Base-by-base conservation (phyloP, 78 protist genomes). In the Dictyostelium citrinum region DNA sequence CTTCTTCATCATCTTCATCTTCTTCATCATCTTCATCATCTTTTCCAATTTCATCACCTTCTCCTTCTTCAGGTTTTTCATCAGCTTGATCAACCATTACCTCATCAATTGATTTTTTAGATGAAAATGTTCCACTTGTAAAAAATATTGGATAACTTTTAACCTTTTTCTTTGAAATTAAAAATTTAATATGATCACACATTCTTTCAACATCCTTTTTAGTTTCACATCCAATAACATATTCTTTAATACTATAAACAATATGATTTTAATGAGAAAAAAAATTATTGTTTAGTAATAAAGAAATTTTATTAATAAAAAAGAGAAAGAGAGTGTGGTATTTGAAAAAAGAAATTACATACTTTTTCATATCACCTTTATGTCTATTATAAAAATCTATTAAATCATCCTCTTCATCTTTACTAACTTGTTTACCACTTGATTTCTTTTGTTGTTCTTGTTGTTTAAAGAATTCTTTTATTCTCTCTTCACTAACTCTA, bases 321-420 rank as follows among this genome's bases (percentile, higher is more conserved):
- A 49, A 49, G 16, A 49, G 60, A 16, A 6, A 49, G 17, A 49
- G 0, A 39, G 5, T n/a, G n/a, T n/a, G n/a, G n/a, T n/a, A n/a
- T n/a, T n/a, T n/a, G 5, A 49, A 43, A 11, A 68, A 39, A 43
- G 39, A 39, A 4, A 0, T 20, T 29, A 85, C 91, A 20, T 86
- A 86, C 93, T n/a, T 16, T 67, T 86, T 76, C 93, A 86, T 86
- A 77, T 86, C 84, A 86, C 93, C 93, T 61, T 70, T 86, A 4
- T 78, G 16, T 45, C 80, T 86, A 31, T 86, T 35, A 77, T 86
- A 86, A 64, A 86, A 86, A 12, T 78, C 93, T 14, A 86, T 67
- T 37, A 86, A 72, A 68, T 86, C 93, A 29, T 16, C 16, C 33
- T 86, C 93, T 33, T 86, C 93, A 14, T 67, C 71, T 22, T 72